Percentiles rank a stretch among this genome's conserved stretches.
phyloP scores from a whole-genome alignment of 2,329 filamentous ascomycete species.

The Verticillium klebahnii region DNA sequence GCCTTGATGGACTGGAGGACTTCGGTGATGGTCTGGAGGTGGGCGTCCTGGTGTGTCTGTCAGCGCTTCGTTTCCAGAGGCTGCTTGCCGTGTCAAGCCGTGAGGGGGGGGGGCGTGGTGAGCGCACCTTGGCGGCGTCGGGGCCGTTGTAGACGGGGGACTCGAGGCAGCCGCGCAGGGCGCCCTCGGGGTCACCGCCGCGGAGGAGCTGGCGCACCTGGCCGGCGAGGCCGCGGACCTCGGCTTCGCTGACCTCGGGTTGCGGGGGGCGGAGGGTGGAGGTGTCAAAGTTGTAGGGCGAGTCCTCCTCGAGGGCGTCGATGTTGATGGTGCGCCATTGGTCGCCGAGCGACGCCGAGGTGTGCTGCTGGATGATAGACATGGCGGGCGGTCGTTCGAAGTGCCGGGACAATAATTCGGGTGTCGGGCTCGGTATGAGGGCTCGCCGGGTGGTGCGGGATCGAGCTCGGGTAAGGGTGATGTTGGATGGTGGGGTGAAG shows the following conservation, averaged over 20 bases:
- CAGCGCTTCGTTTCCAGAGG: not conserved
- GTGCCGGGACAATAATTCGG: not conserved
- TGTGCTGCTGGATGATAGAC: constrained; percentile 66
- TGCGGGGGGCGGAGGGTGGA: constrained; percentile 75
- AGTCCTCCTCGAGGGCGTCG: constrained; percentile 86
- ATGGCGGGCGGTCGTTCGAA: constrained; percentile 28
- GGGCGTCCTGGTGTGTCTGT: constrained; percentile 35
- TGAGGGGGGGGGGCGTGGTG: too few relatives aligned
- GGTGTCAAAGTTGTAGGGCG: constrained; percentile 85
- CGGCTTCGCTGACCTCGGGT: constrained; percentile 68
- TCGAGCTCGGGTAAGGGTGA: not conserved
- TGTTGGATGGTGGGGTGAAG: not conserved
- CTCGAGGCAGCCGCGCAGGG: constrained; percentile 78
- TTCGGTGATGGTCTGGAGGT: constrained; percentile 84
- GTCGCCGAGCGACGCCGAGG: constrained; percentile 54
- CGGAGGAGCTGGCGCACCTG: constrained; percentile 86
- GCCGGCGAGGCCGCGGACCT: constrained; percentile 70
- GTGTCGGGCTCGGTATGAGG: not conserved
- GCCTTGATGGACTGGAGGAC: constrained; percentile 95
- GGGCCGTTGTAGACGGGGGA: constrained; percentile 70
- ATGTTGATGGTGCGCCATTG: constrained; percentile 89
- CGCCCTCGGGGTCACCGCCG: constrained; percentile 82
- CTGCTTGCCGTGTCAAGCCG: not conserved
- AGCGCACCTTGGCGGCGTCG: constrained; percentile 52
- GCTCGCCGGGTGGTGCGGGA: not conserved